Conservation (phyloP, 2,329 filamentous ascomycete species). For the Hyphodiscus sp. region DNA sequence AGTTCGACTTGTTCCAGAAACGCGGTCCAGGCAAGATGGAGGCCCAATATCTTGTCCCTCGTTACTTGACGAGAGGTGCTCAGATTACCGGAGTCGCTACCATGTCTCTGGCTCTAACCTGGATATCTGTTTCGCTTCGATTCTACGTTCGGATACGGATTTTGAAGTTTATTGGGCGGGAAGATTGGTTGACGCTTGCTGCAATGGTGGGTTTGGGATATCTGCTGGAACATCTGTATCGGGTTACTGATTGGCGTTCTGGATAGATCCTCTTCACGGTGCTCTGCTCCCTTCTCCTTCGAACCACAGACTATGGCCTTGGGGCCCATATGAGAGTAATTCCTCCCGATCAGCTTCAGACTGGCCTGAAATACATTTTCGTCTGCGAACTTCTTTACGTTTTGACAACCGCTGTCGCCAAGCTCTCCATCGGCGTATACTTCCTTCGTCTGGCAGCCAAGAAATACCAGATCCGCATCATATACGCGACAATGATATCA, state of each 20-base stretch:
- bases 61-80: slow-evolving; percentile 9
- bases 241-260: background rate
- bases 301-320: slow-evolving; percentile 20
- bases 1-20: background rate
- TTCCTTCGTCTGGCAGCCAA: slow-evolving; percentile 25
- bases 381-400: slow-evolving; percentile 28
- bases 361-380: slow-evolving; percentile 17
- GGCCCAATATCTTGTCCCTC: background rate
- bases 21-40: background rate
- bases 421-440: slow-evolving; percentile 25
- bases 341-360: slow-evolving; percentile 8
- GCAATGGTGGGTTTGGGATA: slow-evolving; percentile 18
- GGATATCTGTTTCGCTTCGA: slow-evolving; percentile 25
- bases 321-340: slow-evolving; percentile 27
- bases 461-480: slow-evolving; percentile 20
- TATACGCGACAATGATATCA: slow-evolving; percentile 19
- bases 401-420: slow-evolving; percentile 23
- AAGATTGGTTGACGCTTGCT: slow-evolving; percentile 27
- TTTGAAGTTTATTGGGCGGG: slow-evolving; percentile 26
- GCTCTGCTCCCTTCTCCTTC: slow-evolving; percentile 22
- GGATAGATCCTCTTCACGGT: slow-evolving; percentile 25
- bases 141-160: slow-evolving; percentile 26
- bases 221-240: background rate
- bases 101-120: slow-evolving; percentile 32
- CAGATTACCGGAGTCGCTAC: slow-evolving; percentile 27